A percentile compares a stretch with the other conserved stretches of the same genome.
Evolutionary conservation across 495 filamentous ascomycete species (phyloP).

Genomic region (Articulospora tetracladia): DNA sequence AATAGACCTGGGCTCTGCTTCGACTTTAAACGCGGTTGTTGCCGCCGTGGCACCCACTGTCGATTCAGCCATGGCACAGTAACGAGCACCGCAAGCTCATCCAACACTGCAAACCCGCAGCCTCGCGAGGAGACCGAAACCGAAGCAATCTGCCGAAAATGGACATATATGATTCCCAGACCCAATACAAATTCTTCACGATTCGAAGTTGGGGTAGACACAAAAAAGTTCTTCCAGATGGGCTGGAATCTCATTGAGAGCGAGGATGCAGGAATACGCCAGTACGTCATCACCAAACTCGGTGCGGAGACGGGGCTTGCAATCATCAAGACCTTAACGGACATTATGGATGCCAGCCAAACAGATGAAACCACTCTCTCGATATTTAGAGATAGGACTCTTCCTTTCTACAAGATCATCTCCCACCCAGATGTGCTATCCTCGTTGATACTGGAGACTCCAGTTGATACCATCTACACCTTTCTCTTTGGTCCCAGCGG

Average conservation of each 20-base stretch:
- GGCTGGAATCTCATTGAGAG: constrained; percentile 23
- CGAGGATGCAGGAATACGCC: constrained; percentile 20
- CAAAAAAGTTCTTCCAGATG: constrained; percentile 22
- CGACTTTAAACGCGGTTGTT: constrained; percentile 12
- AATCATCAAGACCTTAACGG: constrained; percentile 24
- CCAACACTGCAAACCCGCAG: constrained; percentile 14
- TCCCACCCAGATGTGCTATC: constrained; percentile 46
- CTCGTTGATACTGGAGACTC: constrained; percentile 50
- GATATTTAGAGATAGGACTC: constrained; percentile 29
- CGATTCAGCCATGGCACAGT: constrained; percentile 22
- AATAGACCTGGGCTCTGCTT: neutral
- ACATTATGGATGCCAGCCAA: constrained; percentile 23
- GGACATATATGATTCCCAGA: constrained; percentile 33
- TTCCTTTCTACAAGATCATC: constrained; percentile 51
- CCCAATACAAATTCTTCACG: constrained; percentile 22
- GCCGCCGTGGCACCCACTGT: constrained; percentile 18
- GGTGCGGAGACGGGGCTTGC: constrained; percentile 23
- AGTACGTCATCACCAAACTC: constrained; percentile 23
- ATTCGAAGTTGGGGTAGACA: constrained; percentile 21
- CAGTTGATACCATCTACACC: constrained; percentile 54
- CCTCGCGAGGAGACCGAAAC: constrained; percentile 24
- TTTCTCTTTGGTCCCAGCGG: constrained; percentile 49
- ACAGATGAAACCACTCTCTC: constrained; percentile 28
- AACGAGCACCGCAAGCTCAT: constrained; percentile 17
- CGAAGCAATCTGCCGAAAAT: constrained; percentile 27